Conservation (phyloP, 441 rosid genomes). For the Flueggea neowawraea region DNA sequence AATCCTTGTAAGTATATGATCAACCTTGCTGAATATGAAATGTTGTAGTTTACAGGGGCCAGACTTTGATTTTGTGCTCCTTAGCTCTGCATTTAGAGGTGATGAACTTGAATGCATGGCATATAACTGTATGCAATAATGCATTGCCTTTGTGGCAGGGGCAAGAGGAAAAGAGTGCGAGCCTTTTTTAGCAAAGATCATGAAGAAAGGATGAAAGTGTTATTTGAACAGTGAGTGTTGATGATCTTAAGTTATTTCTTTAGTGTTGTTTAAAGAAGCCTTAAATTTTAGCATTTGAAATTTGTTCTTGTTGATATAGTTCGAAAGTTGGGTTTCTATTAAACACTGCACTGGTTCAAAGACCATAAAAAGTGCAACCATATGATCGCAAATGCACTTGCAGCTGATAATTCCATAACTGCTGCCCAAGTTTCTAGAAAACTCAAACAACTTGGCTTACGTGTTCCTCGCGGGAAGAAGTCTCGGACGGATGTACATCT, state of each 20-base stretch:
- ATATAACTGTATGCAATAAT: slow-evolving; percentile 4
- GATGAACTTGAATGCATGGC: slow-evolving; percentile 10
- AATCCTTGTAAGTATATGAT: slow-evolving; percentile 55
- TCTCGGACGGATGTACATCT: slow-evolving; percentile 35
- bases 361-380: slow-evolving; percentile 72
- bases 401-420: slow-evolving; percentile 52
- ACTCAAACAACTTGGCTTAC: slow-evolving; percentile 85
- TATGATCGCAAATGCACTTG: slow-evolving; percentile 80
- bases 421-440: slow-evolving; percentile 80
- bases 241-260: slow-evolving; percentile 3
- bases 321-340: slow-evolving; percentile 3
- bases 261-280: neutral
- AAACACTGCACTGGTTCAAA: slow-evolving; percentile 55
- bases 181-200: slow-evolving; percentile 69
- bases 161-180: slow-evolving; percentile 60
- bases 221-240: slow-evolving; percentile 78
- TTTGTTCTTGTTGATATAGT: neutral
- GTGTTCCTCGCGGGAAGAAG: slow-evolving; percentile 38
- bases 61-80: neutral
- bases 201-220: slow-evolving; percentile 63
- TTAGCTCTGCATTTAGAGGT: slow-evolving; percentile 8
- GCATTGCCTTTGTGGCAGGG: slow-evolving; percentile 44
- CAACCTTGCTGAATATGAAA: slow-evolving; percentile 2
- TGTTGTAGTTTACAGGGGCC: slow-evolving; percentile 1
- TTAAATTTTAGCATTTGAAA: neutral